These are phyloP conservation scores for Gloeostereum incarnatum DNA, from an alignment of 768 basidiomycete genomes.

Conservation along the genomic window DNA sequence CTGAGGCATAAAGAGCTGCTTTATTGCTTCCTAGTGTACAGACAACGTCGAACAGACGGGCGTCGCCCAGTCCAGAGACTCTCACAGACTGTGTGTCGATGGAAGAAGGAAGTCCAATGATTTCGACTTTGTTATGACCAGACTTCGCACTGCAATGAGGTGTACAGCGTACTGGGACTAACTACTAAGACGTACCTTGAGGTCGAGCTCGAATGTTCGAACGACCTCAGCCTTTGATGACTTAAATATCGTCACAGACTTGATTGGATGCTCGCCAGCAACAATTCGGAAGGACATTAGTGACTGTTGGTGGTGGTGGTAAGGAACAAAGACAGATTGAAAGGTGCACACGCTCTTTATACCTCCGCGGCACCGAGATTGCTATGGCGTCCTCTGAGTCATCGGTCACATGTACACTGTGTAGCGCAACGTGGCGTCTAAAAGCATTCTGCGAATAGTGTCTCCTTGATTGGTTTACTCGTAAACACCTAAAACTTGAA, in stretches of 20 bases:
- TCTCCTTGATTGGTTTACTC: too few species aligned
- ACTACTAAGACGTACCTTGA: conserved; percentile 28
- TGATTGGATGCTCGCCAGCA: conserved; percentile 38
- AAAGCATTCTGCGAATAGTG: too few species aligned
- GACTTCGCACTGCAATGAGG: conserved; percentile 20
- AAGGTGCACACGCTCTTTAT: too few species aligned
- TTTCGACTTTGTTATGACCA: conserved; percentile 43
- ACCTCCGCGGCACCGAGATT: too few species aligned
- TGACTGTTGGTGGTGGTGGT: too few species aligned
- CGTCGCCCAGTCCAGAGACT: conserved; percentile 37
- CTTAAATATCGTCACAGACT: conserved; percentile 48
- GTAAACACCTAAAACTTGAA: too few species aligned
- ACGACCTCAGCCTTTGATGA: conserved; percentile 48
- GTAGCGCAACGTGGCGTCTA: too few species aligned
- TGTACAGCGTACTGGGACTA: background rate
- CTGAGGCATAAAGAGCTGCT: conserved; percentile 10
- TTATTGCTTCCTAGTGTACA: conserved; percentile 24
- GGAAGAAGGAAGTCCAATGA: conserved; percentile 35
- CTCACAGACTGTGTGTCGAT: conserved; percentile 46
- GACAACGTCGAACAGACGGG: conserved; percentile 47
- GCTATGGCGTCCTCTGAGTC: too few species aligned
- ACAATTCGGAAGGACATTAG: too few species aligned
- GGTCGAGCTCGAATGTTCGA: conserved; percentile 34
- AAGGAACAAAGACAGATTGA: too few species aligned
- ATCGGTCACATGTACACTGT: too few species aligned